phyloP scores from a whole-genome alignment of 2,329 filamentous ascomycete genomes.

The Fusarium clavum region DNA sequence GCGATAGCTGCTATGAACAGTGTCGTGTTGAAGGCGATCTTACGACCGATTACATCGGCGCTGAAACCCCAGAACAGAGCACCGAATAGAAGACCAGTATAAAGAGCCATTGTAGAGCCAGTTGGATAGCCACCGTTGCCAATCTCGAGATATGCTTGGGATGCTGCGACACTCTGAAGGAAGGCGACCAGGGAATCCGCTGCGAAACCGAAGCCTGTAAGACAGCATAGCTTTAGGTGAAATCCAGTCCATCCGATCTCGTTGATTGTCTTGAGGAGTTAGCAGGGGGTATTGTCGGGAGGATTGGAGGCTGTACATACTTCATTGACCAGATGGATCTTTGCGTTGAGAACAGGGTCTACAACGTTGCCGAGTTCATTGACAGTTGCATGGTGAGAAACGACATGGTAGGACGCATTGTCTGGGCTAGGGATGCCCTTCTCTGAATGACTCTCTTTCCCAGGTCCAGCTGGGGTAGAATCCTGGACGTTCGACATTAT shows the following conservation, averaged over 20 bases:
- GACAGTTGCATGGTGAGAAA: neutral
- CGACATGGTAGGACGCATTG: neutral
- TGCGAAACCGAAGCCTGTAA: constrained; percentile 66
- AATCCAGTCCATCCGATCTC: constrained; percentile 71
- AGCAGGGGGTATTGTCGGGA: accelerated
- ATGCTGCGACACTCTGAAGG: constrained; percentile 8
- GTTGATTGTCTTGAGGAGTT: constrained; percentile 57
- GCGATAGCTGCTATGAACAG: constrained; percentile 11
- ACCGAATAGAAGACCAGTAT: constrained; percentile 10
- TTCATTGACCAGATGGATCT: constrained; percentile 8
- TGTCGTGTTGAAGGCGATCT: constrained; percentile 22
- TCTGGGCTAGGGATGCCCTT: neutral
- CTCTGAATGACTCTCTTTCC: neutral
- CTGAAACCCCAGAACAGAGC: constrained; percentile 29
- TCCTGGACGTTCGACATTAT: neutral
- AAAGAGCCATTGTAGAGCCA: constrained; percentile 8
- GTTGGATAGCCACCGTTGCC: constrained; percentile 13
- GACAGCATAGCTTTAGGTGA: constrained; percentile 69
- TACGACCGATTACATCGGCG: constrained; percentile 24
- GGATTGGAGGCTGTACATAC: neutral
- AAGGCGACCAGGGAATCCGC: constrained; percentile 25
- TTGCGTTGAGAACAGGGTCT: neutral
- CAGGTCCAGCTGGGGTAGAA: neutral
- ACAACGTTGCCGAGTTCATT: neutral
- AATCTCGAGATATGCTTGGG: constrained; percentile 20